Evolutionary conservation across 257 asterid species (phyloP).

Genomic region (Ilex asprella): DNA sequence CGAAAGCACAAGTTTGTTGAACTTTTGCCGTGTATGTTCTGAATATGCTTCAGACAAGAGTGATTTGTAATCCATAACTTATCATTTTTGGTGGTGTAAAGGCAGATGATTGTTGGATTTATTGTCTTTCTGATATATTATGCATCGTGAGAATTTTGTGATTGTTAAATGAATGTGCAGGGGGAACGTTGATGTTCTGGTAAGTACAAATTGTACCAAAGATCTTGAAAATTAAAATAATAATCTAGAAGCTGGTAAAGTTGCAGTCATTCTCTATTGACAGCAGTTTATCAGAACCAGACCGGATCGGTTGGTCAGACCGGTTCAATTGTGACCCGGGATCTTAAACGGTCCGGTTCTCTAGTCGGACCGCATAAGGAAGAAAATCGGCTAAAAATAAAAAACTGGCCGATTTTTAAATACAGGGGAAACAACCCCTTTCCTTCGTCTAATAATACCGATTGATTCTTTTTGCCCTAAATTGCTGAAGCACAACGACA

Average conservation of each 20-base stretch:
- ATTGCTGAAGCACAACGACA: too few species aligned
- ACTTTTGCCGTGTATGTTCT: conserved; percentile 19
- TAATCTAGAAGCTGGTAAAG: not conserved
- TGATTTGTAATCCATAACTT: conserved; percentile 19
- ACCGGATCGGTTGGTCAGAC: too few species aligned
- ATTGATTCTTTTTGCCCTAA: too few species aligned
- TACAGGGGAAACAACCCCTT: too few species aligned
- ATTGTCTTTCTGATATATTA: conserved; percentile 5
- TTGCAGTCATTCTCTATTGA: too few species aligned
- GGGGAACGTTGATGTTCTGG: not conserved
- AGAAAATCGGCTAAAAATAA: too few species aligned
- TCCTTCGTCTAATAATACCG: too few species aligned
- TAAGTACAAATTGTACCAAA: not conserved
- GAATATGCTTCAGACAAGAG: conserved; percentile 2
- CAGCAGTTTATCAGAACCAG: too few species aligned
- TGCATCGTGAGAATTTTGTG: conserved; percentile 7
- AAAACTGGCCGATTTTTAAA: too few species aligned
- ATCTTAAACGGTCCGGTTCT: too few species aligned
- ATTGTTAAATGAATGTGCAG: conserved; percentile 20
- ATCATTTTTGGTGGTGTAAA: not conserved
- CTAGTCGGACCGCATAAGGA: too few species aligned
- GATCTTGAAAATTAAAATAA: conserved; percentile 7
- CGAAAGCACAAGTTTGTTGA: conserved; percentile 13
- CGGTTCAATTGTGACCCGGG: too few species aligned
- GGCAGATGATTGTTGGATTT: conserved; percentile 5